Conservation (phyloP, 1,139 yeast species). For the Kodamaea anthophila region DNA sequence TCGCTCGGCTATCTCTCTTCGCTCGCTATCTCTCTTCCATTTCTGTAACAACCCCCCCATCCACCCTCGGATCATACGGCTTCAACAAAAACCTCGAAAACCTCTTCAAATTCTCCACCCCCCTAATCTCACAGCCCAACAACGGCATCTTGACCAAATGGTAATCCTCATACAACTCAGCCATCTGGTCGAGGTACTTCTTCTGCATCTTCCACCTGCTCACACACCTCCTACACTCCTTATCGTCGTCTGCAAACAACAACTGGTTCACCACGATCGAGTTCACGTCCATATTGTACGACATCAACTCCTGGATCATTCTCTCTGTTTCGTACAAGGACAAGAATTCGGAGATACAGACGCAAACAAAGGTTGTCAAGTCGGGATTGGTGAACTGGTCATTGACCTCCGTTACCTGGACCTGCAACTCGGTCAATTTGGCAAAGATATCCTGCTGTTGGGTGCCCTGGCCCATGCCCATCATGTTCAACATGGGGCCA, state of each 20-base stretch:
- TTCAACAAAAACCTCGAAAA: constrained; percentile 64
- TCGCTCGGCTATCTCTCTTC: no score
- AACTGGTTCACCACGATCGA: constrained; percentile 93
- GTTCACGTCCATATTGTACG: constrained; percentile 93
- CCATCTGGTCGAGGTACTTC: constrained; percentile 91
- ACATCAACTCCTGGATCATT: constrained; percentile 90
- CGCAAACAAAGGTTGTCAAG: constrained; percentile 92
- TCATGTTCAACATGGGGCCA: constrained; percentile 83
- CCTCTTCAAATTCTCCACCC: constrained; percentile 73
- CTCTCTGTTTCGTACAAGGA: constrained; percentile 96
- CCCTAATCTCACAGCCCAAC: constrained; percentile 90
- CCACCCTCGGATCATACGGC: constrained; percentile 64
- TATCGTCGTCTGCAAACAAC: constrained; percentile 70
- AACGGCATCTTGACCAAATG: constrained; percentile 93
- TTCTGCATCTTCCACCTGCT: constrained; percentile 95
- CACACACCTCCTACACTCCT: constrained; percentile 75
- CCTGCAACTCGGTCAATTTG: constrained; percentile 78
- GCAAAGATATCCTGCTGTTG: constrained; percentile 75
- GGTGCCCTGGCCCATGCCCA: constrained; percentile 56
- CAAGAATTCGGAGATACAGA: constrained; percentile 92
- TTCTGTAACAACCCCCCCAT: constrained; percentile 56
- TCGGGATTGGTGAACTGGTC: constrained; percentile 95
- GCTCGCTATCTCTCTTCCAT: constrained; percentile 50
- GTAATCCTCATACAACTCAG: constrained; percentile 89
- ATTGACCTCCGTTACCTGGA: constrained; percentile 80